Evolutionary conservation across 768 basidiomycete genomes (phyloP).

Genomic region (Melanogaster broomeanus): DNA sequence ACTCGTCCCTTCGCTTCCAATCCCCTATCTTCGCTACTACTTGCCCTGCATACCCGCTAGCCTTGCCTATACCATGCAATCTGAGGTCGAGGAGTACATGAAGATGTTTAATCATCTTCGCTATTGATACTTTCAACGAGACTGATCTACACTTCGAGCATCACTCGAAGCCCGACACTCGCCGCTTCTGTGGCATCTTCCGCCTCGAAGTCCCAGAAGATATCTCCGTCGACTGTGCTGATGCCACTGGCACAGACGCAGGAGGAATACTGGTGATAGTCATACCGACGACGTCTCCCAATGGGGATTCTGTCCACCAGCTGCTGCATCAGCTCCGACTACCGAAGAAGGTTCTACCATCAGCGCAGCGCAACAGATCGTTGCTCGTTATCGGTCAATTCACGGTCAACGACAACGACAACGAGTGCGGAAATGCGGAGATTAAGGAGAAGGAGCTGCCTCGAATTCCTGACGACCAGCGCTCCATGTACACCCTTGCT

Average conservation of each 20-base stretch:
- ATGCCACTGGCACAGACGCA: conserved; percentile 11
- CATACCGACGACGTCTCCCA: conserved; percentile 7
- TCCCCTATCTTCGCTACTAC: background rate
- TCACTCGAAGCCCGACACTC: conserved; percentile 17
- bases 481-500: conserved; percentile 27
- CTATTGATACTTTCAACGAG: background rate
- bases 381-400: conserved; percentile 23
- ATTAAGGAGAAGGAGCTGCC: conserved; percentile 17
- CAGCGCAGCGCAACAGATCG: conserved; percentile 25
- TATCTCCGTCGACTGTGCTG: conserved; percentile 4
- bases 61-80: conserved; percentile 8
- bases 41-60: background rate
- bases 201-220: conserved; percentile 7
- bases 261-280: conserved; percentile 7
- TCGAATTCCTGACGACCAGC: conserved; percentile 21
- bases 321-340: conserved; percentile 1
- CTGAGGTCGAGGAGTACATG: background rate
- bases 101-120: conserved; percentile 7
- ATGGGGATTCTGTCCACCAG: conserved; percentile 9
- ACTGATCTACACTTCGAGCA: conserved; percentile 1
- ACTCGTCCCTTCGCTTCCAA: conserved; percentile 1
- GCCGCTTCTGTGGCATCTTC: conserved; percentile 29
- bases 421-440: background rate
- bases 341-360: conserved; percentile 2
- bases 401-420: conserved; percentile 6